Conservation (phyloP, 2,329 filamentous ascomycete genomes). For the Fusarium coffeatum region DNA sequence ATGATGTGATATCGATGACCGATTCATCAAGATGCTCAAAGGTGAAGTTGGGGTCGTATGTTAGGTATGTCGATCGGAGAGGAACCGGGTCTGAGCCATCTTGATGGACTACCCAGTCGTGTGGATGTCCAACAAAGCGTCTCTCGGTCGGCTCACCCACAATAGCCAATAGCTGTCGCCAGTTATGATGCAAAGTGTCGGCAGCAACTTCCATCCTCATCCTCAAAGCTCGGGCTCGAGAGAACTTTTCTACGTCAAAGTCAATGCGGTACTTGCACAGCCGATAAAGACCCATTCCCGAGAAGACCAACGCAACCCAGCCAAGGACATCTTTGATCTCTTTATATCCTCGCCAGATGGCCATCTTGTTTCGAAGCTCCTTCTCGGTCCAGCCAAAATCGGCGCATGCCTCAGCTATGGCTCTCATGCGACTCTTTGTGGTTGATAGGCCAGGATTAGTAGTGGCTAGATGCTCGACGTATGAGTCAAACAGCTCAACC, state of each 20-base stretch:
- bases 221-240: neutral
- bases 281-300: slow-evolving; percentile 1
- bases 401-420: neutral
- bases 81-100: neutral
- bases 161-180: neutral
- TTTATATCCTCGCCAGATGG: slow-evolving; percentile 3
- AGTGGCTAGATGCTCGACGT: neutral
- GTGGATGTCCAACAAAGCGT: neutral
- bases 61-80: neutral
- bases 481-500: slow-evolving; percentile 7
- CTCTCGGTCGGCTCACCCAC: neutral
- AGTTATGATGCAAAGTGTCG: neutral
- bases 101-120: slow-evolving; percentile 7
- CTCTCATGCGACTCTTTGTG: neutral
- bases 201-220: slow-evolving; percentile 3
- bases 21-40: neutral
- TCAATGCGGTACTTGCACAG: slow-evolving; percentile 1
- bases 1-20: neutral
- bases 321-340: slow-evolving; percentile 4
- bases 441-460: neutral
- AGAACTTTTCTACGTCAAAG: neutral
- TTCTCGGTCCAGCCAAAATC: slow-evolving; percentile 7
- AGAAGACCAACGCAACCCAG: neutral
- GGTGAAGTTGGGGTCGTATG: neutral
- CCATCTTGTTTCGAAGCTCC: slow-evolving; percentile 5